phyloP scores from a whole-genome alignment of 2,329 filamentous ascomycete genomes.

The Diaporthe helianthi region DNA sequence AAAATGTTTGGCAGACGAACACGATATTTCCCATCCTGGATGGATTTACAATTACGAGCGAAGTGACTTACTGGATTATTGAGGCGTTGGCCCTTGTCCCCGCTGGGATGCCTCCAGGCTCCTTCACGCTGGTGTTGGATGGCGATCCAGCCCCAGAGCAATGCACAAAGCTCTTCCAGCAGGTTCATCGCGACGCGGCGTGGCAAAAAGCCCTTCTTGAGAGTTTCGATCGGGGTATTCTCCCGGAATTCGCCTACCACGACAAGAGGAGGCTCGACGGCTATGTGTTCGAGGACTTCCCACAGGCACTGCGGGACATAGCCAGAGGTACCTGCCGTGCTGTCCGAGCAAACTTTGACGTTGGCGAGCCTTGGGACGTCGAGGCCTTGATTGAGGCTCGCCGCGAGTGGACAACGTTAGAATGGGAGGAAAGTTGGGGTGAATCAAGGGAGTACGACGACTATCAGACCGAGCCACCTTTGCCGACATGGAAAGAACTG shows the following conservation, averaged over 20 bases:
- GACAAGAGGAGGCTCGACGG: background rate
- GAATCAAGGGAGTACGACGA: no score
- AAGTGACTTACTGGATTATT: background rate
- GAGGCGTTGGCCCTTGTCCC: conserved; percentile 5
- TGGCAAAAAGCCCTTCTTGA: background rate
- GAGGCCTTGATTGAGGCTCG: background rate
- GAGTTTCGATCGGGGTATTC: background rate
- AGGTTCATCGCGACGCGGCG: background rate
- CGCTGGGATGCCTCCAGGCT: background rate
- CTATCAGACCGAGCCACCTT: background rate
- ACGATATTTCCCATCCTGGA: no score
- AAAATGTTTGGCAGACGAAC: background rate
- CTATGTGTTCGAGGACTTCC: background rate
- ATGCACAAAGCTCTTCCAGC: background rate
- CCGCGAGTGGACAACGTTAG: background rate
- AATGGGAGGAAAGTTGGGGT: background rate
- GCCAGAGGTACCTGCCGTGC: background rate
- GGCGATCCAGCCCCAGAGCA: background rate
- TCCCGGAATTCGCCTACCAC: background rate
- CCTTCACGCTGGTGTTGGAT: background rate
- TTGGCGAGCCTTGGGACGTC: background rate
- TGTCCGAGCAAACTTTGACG: conserved; percentile 1
- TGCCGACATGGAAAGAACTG: background rate
- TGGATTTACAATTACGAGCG: no score
- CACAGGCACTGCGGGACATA: background rate